Evolutionary conservation across 306 rosid genomes (phyloP), one percentile per base, ranked within the genome.

Genomic region (Cucumis melo): DNA sequence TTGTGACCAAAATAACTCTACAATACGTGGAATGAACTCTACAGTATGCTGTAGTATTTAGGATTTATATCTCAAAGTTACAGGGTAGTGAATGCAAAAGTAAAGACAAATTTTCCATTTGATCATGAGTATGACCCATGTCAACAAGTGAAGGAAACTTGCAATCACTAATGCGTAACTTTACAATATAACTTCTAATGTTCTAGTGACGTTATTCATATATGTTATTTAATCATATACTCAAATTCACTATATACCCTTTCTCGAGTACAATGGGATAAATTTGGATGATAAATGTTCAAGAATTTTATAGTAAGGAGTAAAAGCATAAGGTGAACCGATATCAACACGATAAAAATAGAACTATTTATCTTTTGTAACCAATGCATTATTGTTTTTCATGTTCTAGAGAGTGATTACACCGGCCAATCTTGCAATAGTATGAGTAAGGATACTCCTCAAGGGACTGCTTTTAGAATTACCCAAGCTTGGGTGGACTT

Each of bases 381-480:
- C 88, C 94, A 86, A n/a, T n/a, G n/a, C n/a, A n/a, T 77, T 84
- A 82, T 71, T 88, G 84, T 75, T 93, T 90, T 75, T 88, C 90
- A 73, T 85, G 89, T 87, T 83, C 87, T 51, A 93, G 84, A 19
- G 89, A 86, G 81, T 82, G 87, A 68, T 86, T 61, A 81, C 81
- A 68, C 87, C 92, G 2, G 91, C 85, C 83, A 91, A 85, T 85
- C 87, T 78, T 24, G 98, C 97, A 81, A 91, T 91, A 64, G 97
- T 90, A 59, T 88, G 91, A 17, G 91, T 93, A 84, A 92, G 88
- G 78, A 93, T 86, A 87, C 92, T 88, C 84, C 82, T 87, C 24
- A 23, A 80, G 20, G 79, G 81, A 73, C 83, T 72, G 54, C 82
- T 64, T 6, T 84, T 82, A 39, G 88, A 79, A 84, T 85, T 84